These are phyloP conservation scores for Sordariomycetes sp. DNA, from an alignment of 2,329 filamentous ascomycete species.

Conservation along the genomic window DNA sequence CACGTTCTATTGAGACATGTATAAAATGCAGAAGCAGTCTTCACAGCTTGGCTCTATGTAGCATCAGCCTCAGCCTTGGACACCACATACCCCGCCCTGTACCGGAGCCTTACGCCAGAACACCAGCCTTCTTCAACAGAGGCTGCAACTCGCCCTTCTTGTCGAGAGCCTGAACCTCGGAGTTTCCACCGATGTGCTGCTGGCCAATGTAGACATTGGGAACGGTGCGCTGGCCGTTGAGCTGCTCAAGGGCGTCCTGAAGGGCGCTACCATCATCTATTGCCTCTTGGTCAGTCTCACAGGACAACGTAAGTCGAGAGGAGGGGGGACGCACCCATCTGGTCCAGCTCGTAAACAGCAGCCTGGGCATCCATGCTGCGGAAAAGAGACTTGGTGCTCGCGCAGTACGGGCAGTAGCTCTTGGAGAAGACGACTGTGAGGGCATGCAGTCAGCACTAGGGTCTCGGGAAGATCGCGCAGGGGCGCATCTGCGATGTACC, in stretches of 20 bases:
- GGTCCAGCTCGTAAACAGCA: slow-evolving; percentile 72
- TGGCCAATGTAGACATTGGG: slow-evolving; percentile 91
- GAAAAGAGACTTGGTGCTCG: slow-evolving; percentile 66
- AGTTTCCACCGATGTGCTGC: slow-evolving; percentile 95
- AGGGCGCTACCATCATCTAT: slow-evolving; percentile 79
- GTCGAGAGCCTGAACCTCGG: slow-evolving; percentile 62
- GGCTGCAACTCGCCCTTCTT: slow-evolving; percentile 26
- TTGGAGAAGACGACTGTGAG: slow-evolving; percentile 84
- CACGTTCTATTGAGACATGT: too few relatives aligned
- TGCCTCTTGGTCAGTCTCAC: too few relatives aligned
- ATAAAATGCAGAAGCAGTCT: too few relatives aligned
- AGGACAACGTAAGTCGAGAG: too few relatives aligned
- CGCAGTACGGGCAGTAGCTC: slow-evolving; percentile 93
- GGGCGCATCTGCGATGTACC: neutral
- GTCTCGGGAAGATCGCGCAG: slow-evolving; percentile 2
- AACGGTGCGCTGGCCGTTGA: slow-evolving; percentile 79
- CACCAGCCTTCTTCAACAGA: slow-evolving; percentile 32
- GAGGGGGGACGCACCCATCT: slow-evolving; percentile 54
- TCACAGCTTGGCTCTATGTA: too few relatives aligned
- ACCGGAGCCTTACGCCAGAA: too few relatives aligned
- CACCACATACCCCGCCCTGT: too few relatives aligned
- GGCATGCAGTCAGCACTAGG: neutral
- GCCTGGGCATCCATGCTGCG: slow-evolving; percentile 62
- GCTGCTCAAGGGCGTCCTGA: slow-evolving; percentile 72
- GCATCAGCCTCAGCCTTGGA: too few relatives aligned